Evolutionary conservation across 1,139 yeast genomes (phyloP).

Genomic region (Hemisphaericaspora lyxosophila): DNA sequence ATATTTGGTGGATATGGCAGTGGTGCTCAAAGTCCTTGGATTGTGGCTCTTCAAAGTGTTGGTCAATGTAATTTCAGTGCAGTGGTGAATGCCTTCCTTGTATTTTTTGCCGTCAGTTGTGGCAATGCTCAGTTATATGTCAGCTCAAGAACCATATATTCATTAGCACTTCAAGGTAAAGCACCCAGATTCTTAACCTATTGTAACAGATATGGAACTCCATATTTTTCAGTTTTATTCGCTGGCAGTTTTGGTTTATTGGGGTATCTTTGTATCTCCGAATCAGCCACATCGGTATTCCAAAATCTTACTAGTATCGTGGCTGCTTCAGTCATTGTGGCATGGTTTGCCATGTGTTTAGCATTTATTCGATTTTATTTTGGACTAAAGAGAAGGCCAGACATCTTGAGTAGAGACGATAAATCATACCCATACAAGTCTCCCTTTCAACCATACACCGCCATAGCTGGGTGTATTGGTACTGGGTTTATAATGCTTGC

Average conservation of each 20-base stretch:
- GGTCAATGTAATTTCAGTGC: constrained; percentile 64
- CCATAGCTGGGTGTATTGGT: constrained; percentile 63
- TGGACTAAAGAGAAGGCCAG: constrained; percentile 67
- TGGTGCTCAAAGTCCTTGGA: constrained; percentile 77
- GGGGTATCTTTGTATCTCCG: constrained; percentile 58
- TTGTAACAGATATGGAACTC: constrained; percentile 69
- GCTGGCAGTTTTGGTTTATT: constrained; percentile 62
- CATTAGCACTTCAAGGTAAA: constrained; percentile 68
- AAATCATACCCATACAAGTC: constrained; percentile 74
- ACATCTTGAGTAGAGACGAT: constrained; percentile 61
- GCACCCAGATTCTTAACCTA: constrained; percentile 61
- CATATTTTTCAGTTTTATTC: constrained; percentile 65
- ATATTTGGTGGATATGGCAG: constrained; percentile 52
- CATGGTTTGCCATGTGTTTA: constrained; percentile 81
- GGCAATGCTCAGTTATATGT: constrained; percentile 79
- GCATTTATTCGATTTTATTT: constrained; percentile 69
- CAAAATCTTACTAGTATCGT: constrained; percentile 63
- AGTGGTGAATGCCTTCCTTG: constrained; percentile 64
- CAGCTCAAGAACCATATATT: constrained; percentile 74
- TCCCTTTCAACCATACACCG: constrained; percentile 74
- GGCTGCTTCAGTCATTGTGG: constrained; percentile 69
- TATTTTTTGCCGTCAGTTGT: constrained; percentile 73
- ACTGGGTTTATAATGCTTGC: constrained; percentile 55
- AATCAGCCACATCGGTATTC: constrained; percentile 63
- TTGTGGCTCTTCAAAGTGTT: constrained; percentile 71